These are phyloP conservation scores for Agrostemma githago DNA, from an alignment of 148 eudicot species.

Conservation along the genomic window DNA sequence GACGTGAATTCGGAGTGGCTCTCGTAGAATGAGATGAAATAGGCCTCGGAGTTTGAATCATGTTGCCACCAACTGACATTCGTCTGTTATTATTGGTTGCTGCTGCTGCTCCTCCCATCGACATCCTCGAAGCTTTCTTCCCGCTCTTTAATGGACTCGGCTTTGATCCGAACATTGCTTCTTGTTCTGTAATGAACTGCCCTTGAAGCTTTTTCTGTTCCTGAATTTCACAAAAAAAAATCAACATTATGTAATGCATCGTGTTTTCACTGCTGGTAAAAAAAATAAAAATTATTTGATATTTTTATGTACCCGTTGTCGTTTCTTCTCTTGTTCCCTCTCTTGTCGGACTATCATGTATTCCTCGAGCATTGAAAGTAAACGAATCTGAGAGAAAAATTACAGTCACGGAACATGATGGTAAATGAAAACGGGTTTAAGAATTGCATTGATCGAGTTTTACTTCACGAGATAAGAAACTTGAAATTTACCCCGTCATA, in stretches of 20 bases:
- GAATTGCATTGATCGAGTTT: background rate
- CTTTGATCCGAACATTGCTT: constrained; percentile 95
- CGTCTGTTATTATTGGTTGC: constrained; percentile 38
- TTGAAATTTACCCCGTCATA: constrained; percentile 45
- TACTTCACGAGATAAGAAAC: background rate
- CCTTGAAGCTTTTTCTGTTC: constrained; percentile 97
- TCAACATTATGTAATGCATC: no score
- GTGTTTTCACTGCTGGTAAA: no score
- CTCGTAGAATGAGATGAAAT: constrained; percentile 30
- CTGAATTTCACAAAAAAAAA: no score
- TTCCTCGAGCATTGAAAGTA: constrained; percentile 82
- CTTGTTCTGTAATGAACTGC: constrained; percentile 85
- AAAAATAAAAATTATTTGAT: no score
- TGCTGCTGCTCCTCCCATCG: constrained; percentile 46
- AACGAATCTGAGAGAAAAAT: constrained; percentile 46
- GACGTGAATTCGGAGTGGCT: constrained; percentile 74
- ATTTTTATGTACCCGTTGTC: constrained; percentile 54
- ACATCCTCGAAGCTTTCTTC: constrained; percentile 67
- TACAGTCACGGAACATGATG: background rate
- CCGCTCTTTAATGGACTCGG: constrained; percentile 87
- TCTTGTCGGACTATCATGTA: constrained; percentile 65
- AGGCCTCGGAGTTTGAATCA: constrained; percentile 59
- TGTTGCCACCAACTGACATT: constrained; percentile 65
- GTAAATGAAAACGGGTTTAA: background rate
- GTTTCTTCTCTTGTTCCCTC: constrained; percentile 76